These are phyloP conservation scores for Suillus ampliporus DNA, from an alignment of 768 basidiomycete species.

Conservation along the genomic window DNA sequence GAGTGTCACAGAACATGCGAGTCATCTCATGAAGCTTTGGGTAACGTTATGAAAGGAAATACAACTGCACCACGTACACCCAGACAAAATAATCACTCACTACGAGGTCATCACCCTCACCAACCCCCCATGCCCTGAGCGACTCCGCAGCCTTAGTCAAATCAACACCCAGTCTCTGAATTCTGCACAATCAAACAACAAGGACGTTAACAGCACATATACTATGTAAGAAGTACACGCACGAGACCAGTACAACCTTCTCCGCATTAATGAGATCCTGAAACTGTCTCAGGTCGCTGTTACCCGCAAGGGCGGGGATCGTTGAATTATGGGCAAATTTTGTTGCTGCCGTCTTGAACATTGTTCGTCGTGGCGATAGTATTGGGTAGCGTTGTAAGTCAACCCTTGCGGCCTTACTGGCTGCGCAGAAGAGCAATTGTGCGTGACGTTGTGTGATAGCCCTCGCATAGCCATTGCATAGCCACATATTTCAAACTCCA, in stretches of 20 bases:
- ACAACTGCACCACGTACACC: constrained; percentile 8
- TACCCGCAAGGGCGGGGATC: constrained; percentile 69
- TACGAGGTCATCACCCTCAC: constrained; percentile 84
- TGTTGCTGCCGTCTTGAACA: constrained; percentile 81
- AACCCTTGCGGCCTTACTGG: not conserved
- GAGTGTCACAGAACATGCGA: not conserved
- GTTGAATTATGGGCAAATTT: constrained; percentile 92
- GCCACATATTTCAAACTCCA: no score
- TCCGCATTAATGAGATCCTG: constrained; percentile 92
- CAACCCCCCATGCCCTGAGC: constrained; percentile 71
- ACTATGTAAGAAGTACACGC: constrained; percentile 31
- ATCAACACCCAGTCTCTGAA: constrained; percentile 71
- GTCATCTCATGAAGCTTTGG: not conserved
- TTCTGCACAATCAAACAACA: constrained; percentile 37
- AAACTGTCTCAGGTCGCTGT: constrained; percentile 78
- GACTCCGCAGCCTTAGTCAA: constrained; percentile 74
- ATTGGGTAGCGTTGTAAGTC: not conserved
- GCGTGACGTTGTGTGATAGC: not conserved
- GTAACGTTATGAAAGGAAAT: not conserved
- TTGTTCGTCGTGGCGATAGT: constrained; percentile 30
- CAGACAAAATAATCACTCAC: constrained; percentile 47
- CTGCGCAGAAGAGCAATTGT: not conserved
- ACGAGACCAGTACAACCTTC: constrained; percentile 82
- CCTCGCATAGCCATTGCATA: constrained; percentile 1
- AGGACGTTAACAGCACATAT: not conserved